Base-by-base conservation (phyloP, 352 stramenopile species). In the Elongisporangium prolatum region DNA sequence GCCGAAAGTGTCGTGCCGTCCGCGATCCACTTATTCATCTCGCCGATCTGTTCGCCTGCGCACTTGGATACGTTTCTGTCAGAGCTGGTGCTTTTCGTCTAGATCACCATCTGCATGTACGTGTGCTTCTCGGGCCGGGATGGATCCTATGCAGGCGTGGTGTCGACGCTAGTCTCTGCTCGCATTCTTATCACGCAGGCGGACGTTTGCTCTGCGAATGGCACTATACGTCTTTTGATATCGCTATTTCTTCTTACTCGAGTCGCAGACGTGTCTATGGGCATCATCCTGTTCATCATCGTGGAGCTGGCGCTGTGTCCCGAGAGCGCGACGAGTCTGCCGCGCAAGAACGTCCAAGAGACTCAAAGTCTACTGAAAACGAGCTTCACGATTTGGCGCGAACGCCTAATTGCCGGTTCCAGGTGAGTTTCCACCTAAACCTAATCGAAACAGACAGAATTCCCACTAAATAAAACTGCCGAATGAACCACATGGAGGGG, bases 191-290 rank as follows among this genome's bases (percentile, higher is more conserved):
- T 79, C 16, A 57, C 57, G 40, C 67, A 71, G 22, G 61, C 56
- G 14, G 62, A 72, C 34, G 22, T 54, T 13, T 77, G 57, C 48
- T 40, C 21, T 52, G 47, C 61, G 0, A 65, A 58, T 51, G 63
- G 68, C n/a, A 64, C 64, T 3, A 80, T 21, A 66, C 53, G 16
- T 71, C 62, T 4, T 65, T 65, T 1, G 65, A 59, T 13, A 75
- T 85, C 34, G 78, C 78, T 0, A 79, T 91, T 21, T 79, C 66
- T n/a, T 89, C 79, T 50, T 89, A 91, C 54, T 86, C 81, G 8
- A 88, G 65, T 38, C 66, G 81, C 81, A 14, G 77, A 91, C 52
- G 89, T 79, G 9, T 89, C 79, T 0, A 71, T 91, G n/a, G 81
- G 79, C 28, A 83, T 91, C 37, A 66, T 89, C 14, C 56, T 91